phyloP scores from a whole-genome alignment of 306 rosid genomes.

The Cercis canadensis region DNA sequence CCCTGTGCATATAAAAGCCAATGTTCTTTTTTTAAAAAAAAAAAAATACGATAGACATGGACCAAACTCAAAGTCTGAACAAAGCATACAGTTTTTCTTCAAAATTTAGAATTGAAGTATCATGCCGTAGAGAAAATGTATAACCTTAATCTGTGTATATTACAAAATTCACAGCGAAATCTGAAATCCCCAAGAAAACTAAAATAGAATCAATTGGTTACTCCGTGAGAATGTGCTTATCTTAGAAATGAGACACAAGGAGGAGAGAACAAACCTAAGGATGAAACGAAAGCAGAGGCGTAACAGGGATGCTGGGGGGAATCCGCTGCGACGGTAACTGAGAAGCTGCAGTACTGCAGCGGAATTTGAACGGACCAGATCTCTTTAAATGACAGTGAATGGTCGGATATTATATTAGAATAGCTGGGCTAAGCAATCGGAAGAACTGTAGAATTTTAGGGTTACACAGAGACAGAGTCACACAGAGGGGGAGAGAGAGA shows the following conservation, averaged over 20 bases:
- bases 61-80: not conserved
- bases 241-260: slow-evolving; percentile 13
- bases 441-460: slow-evolving; percentile 47
- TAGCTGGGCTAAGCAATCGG: slow-evolving; percentile 28
- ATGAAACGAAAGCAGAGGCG: not conserved
- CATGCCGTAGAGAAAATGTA: too few relatives aligned
- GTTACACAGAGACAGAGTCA: slow-evolving; percentile 13
- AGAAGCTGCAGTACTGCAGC: slow-evolving; percentile 1
- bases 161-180: too few relatives aligned
- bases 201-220: not conserved
- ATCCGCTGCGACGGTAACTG: slow-evolving; percentile 13
- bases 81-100: not conserved
- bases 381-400: slow-evolving; percentile 4
- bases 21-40: too few relatives aligned
- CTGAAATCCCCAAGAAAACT: not conserved
- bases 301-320: not conserved
- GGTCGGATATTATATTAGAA: slow-evolving; percentile 7
- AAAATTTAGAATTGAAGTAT: too few relatives aligned
- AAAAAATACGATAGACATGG: not conserved
- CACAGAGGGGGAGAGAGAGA: too few relatives aligned
- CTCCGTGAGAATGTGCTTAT: not conserved
- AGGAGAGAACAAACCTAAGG: slow-evolving; percentile 31
- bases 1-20: too few relatives aligned
- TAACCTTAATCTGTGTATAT: too few relatives aligned
- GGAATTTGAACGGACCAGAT: slow-evolving; percentile 39